Evolutionary conservation across 2,329 filamentous ascomycete genomes (phyloP).

Genomic region (Exophiala dermatitidis): DNA sequence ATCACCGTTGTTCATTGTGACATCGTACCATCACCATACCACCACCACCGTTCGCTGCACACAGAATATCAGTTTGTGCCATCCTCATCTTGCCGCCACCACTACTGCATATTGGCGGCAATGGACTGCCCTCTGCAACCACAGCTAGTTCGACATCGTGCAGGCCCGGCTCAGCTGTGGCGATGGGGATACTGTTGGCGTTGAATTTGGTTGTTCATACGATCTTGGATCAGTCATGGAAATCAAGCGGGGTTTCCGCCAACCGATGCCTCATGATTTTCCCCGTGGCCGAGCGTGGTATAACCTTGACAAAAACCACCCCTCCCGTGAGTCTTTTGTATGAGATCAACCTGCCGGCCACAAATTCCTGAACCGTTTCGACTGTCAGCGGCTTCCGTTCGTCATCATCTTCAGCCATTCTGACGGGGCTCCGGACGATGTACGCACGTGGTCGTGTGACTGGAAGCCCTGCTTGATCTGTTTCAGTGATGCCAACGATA

Average conservation of each 20-base stretch:
- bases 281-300: slow-evolving; percentile 45
- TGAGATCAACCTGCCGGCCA: slow-evolving; percentile 34
- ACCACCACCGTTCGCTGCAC: too few relatives aligned
- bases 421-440: slow-evolving; percentile 32
- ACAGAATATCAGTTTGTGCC: too few relatives aligned
- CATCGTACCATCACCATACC: too few relatives aligned
- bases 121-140: too few relatives aligned
- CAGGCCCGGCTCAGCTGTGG: too few relatives aligned
- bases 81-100: too few relatives aligned
- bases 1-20: too few relatives aligned
- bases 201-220: neutral
- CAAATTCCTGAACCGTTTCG: slow-evolving; percentile 33
- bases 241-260: slow-evolving; percentile 4
- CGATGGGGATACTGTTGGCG: too few relatives aligned
- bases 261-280: slow-evolving; percentile 39
- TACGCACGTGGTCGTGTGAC: slow-evolving; percentile 41
- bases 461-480: slow-evolving; percentile 29
- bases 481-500: slow-evolving; percentile 39
- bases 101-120: too few relatives aligned
- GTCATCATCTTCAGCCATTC: slow-evolving; percentile 18
- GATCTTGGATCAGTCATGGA: too few relatives aligned
- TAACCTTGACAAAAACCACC: slow-evolving; percentile 43
- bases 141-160: too few relatives aligned
- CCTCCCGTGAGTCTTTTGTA: slow-evolving; percentile 45
- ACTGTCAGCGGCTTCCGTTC: slow-evolving; percentile 29